A percentile compares a stretch with the other conserved stretches of the same genome.
Evolutionary conservation across 2,329 filamentous ascomycete species (phyloP).

Genomic region (Sarocladium kiliense): DNA sequence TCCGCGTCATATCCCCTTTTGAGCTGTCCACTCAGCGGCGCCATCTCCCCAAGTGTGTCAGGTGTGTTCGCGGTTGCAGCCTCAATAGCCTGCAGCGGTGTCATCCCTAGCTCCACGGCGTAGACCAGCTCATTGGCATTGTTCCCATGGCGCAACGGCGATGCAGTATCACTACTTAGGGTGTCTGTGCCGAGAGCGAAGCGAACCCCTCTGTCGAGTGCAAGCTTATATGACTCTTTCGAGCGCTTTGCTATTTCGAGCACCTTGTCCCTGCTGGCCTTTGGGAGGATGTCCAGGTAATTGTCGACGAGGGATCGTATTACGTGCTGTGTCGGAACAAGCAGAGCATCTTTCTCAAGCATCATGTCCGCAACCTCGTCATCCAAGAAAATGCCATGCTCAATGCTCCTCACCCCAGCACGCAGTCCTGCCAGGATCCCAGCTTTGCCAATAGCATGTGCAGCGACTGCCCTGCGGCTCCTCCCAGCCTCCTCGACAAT

Average conservation of each 20-base stretch:
- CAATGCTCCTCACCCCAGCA: slow-evolving; percentile 40
- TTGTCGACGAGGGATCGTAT: too few relatives aligned
- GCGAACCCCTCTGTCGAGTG: slow-evolving; percentile 37
- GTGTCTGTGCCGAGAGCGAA: slow-evolving; percentile 44
- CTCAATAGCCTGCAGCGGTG: slow-evolving; percentile 42
- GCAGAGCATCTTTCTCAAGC: slow-evolving; percentile 36
- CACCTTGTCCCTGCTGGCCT: slow-evolving; percentile 39
- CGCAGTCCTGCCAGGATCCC: slow-evolving; percentile 40
- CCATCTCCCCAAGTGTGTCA: slow-evolving; percentile 37
- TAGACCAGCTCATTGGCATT: slow-evolving; percentile 39
- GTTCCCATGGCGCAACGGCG: slow-evolving; percentile 29
- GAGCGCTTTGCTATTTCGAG: slow-evolving; percentile 29
- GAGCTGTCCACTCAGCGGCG: slow-evolving; percentile 37
- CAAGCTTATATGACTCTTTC: slow-evolving; percentile 32
- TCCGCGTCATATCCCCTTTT: slow-evolving; percentile 42
- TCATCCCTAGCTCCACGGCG: too few relatives aligned
- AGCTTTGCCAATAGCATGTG: slow-evolving; percentile 39
- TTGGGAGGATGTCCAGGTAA: too few relatives aligned
- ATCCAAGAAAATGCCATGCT: slow-evolving; percentile 43
- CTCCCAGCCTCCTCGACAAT: too few relatives aligned
- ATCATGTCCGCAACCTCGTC: slow-evolving; percentile 38
- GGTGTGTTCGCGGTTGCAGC: slow-evolving; percentile 41
- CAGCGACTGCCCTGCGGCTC: too few relatives aligned
- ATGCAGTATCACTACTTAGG: slow-evolving; percentile 25
- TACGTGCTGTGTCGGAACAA: too few relatives aligned